Conservation (phyloP, 2,329 filamentous ascomycete species). For the Exophiala bonariae region DNA sequence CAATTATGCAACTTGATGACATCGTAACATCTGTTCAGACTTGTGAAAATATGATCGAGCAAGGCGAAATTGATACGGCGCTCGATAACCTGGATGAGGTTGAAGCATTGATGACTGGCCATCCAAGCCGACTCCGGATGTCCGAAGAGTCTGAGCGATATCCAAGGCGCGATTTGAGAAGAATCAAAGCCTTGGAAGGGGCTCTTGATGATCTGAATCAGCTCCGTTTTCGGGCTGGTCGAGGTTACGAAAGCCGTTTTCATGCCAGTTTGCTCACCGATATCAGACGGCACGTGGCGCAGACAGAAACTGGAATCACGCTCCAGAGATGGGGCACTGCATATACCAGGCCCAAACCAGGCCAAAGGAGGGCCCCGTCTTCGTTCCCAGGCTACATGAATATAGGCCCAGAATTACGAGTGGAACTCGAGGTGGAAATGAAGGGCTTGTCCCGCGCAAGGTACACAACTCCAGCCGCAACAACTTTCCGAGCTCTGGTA, state of each 20-base stretch:
- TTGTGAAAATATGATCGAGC: conserved; percentile 80
- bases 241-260: conserved; percentile 80
- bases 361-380: conserved; percentile 65
- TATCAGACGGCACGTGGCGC: conserved; percentile 75
- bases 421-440: conserved; percentile 69
- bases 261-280: conserved; percentile 76
- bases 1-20: conserved; percentile 77
- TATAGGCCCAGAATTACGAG: conserved; percentile 68
- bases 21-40: conserved; percentile 73
- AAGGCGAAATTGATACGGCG: conserved; percentile 78
- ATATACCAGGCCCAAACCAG: conserved; percentile 69
- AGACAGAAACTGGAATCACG: conserved; percentile 69
- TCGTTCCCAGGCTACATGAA: conserved; percentile 76
- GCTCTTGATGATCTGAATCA: conserved; percentile 74
- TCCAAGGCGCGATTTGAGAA: conserved; percentile 64
- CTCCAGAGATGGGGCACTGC: conserved; percentile 81
- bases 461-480: conserved; percentile 77
- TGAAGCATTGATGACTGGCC: conserved; percentile 76
- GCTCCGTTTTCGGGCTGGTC: conserved; percentile 78
- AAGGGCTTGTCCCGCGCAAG: conserved; percentile 78
- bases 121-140: conserved; percentile 30
- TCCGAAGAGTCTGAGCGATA: conserved; percentile 23
- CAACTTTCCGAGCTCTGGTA: conserved; percentile 78
- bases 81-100: conserved; percentile 74
- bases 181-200: conserved; percentile 75